phyloP scores from a whole-genome alignment of 345 rosid genomes.

The Ricinus communis region DNA sequence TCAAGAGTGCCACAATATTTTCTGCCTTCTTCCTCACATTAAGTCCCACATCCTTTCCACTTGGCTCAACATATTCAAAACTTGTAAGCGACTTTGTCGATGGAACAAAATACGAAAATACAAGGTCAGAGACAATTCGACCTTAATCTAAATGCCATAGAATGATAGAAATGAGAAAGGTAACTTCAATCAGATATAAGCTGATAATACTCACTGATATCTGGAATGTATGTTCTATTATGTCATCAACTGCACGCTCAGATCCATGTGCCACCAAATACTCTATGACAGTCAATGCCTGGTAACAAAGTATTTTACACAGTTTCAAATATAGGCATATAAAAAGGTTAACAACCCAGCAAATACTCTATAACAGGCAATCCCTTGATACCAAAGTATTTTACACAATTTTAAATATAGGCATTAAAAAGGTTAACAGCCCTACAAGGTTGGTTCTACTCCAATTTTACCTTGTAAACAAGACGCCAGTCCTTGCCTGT shows the following conservation, averaged over 20 bases:
- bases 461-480: constrained; percentile 76
- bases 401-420: constrained; percentile 5
- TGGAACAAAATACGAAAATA: constrained; percentile 29
- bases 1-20: constrained; percentile 66
- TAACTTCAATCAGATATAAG: constrained; percentile 11
- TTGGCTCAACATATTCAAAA: constrained; percentile 94
- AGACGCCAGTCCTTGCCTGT: constrained; percentile 98
- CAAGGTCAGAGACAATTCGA: constrained; percentile 27
- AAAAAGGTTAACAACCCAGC: constrained; percentile 14
- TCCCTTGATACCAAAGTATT: constrained; percentile 54
- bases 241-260: constrained; percentile 97
- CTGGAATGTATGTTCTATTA: constrained; percentile 93
- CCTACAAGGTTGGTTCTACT: constrained; percentile 3
- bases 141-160: neutral
- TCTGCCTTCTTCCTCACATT: constrained; percentile 97
- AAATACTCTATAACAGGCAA: constrained; percentile 75
- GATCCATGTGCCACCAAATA: constrained; percentile 95
- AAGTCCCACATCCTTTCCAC: constrained; percentile 88
- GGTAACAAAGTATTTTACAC: constrained; percentile 24
- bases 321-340: neutral
- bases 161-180: neutral
- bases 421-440: constrained; percentile 4
- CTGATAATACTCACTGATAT: constrained; percentile 66
- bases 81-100: constrained; percentile 74
- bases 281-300: constrained; percentile 93